phyloP scores from a whole-genome alignment of 768 basidiomycete genomes.

The Trametes cubensis region DNA sequence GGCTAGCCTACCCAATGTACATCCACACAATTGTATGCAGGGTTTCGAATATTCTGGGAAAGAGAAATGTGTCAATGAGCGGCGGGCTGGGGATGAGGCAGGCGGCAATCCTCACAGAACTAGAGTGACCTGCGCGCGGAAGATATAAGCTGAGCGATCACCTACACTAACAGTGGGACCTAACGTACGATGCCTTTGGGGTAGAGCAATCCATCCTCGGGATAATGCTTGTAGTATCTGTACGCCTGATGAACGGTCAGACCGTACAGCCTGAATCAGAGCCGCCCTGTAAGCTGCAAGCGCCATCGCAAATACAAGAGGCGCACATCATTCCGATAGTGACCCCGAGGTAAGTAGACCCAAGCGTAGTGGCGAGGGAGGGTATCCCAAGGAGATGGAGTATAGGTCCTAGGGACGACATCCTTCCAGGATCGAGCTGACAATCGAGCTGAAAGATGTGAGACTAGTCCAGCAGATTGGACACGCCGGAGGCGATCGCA shows the following conservation, averaged over 20 bases:
- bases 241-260: conserved; percentile 1
- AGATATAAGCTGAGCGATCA: not conserved
- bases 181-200: not conserved
- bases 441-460: too few relatives aligned
- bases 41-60: not conserved
- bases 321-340: not conserved
- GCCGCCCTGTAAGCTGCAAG: not conserved
- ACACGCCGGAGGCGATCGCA: too few relatives aligned
- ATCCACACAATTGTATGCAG: conserved; percentile 5
- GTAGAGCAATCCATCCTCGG: not conserved
- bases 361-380: too few relatives aligned
- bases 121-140: not conserved
- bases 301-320: not conserved
- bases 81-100: too few relatives aligned
- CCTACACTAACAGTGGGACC: not conserved
- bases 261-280: not conserved
- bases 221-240: not conserved
- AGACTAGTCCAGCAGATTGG: too few relatives aligned
- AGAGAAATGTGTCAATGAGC: not conserved
- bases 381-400: too few relatives aligned
- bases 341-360: not conserved
- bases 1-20: not conserved
- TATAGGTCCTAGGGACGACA: too few relatives aligned
- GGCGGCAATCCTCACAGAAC: too few relatives aligned
- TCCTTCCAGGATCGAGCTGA: too few relatives aligned